A percentile compares a stretch with the other conserved stretches of the same genome.
These are phyloP conservation scores for Chlorociboria aeruginascens DNA, from an alignment of 495 filamentous ascomycete species.

Conservation along the genomic window DNA sequence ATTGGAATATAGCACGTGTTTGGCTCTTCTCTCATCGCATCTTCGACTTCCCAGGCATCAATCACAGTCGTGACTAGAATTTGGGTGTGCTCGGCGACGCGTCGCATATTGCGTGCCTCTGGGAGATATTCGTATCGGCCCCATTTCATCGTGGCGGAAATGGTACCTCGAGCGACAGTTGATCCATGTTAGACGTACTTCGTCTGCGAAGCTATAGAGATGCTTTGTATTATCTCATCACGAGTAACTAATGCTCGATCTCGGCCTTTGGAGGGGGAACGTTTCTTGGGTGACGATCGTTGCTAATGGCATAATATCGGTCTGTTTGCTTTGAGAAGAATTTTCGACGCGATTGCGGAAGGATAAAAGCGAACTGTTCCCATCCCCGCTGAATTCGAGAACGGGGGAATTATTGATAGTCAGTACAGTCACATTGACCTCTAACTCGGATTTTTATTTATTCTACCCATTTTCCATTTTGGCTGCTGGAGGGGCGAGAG, in stretches of 20 bases:
- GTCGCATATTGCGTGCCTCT: conserved; percentile 3
- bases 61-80: neutral
- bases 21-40: neutral
- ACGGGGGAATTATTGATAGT: conserved; percentile 36
- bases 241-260: too few relatives aligned
- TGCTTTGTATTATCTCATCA: too few relatives aligned
- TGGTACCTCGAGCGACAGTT: too few relatives aligned
- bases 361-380: conserved; percentile 15
- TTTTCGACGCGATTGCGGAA: too few relatives aligned
- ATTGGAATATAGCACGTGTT: conserved; percentile 24
- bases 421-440: conserved; percentile 27
- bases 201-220: too few relatives aligned
- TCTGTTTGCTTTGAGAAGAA: too few relatives aligned
- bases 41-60: neutral
- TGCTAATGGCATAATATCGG: too few relatives aligned
- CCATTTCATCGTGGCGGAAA: neutral
- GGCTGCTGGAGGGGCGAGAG: conserved; percentile 23
- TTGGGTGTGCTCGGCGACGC: neutral
- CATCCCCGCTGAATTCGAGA: conserved; percentile 30
- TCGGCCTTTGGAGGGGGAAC: too few relatives aligned
- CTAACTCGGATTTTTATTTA: conserved; percentile 28
- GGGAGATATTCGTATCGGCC: neutral
- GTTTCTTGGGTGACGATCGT: too few relatives aligned
- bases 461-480: conserved; percentile 22
- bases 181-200: too few relatives aligned